Conservation (phyloP, 306 rosid genomes). For the Corylus heterophylla region DNA sequence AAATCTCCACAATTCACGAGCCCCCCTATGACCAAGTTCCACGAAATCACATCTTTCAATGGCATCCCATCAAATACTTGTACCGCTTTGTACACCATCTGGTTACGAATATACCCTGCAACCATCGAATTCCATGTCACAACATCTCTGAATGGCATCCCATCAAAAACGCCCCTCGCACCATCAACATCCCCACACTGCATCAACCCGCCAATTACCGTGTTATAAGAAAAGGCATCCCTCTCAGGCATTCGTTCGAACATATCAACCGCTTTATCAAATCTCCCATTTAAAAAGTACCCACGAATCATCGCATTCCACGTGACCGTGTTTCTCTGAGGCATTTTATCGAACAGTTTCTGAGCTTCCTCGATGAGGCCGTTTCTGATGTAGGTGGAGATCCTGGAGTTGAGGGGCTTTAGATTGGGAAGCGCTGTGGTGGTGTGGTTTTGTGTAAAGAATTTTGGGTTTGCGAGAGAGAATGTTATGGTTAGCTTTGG, state of each 20-base stretch:
- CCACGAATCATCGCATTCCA: constrained; percentile 58
- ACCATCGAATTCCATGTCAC: constrained; percentile 59
- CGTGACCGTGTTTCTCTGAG: constrained; percentile 42
- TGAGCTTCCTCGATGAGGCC: constrained; percentile 44
- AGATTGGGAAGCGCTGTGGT: constrained; percentile 4
- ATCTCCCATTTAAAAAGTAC: constrained; percentile 30
- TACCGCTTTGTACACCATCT: constrained; percentile 37
- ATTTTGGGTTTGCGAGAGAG: constrained; percentile 16
- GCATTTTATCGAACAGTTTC: constrained; percentile 52
- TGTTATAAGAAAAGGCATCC: constrained; percentile 49
- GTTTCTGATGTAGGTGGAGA: constrained; percentile 38
- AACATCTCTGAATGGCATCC: constrained; percentile 43
- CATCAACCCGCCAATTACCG: constrained; percentile 55
- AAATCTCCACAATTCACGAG: constrained; percentile 41
- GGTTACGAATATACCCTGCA: constrained; percentile 48
- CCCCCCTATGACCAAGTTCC: constrained; percentile 57
- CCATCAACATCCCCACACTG: constrained; percentile 45
- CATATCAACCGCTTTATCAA: constrained; percentile 24
- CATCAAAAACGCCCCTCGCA: constrained; percentile 36
- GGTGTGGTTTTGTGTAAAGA: constrained; percentile 10
- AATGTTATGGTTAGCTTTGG: constrained; percentile 6
- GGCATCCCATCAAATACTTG: constrained; percentile 41
- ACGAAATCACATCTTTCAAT: constrained; percentile 50
- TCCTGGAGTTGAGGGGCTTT: constrained; percentile 50
- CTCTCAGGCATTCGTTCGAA: constrained; percentile 38